Conservation (phyloP, 179 eudicot genomes). For the Silene noctiflora region DNA sequence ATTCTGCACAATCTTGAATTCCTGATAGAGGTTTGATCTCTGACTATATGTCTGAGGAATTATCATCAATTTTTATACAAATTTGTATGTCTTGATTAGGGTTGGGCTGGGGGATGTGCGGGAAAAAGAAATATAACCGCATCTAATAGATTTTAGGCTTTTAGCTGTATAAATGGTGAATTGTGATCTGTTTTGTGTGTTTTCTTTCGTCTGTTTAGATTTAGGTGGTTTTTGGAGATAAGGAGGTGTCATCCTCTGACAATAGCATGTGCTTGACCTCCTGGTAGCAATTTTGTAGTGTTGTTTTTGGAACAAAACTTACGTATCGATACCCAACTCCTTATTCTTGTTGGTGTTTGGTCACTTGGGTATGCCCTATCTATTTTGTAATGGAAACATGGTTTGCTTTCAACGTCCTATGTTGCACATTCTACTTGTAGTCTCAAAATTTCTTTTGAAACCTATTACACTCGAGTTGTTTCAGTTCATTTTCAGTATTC, state of each 20-base stretch:
- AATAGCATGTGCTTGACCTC: background rate
- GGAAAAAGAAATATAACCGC: background rate
- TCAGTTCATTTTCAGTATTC: conserved; percentile 4
- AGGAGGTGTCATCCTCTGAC: conserved; percentile 12
- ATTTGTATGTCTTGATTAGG: background rate
- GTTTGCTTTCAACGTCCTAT: background rate
- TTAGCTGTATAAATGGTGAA: conserved; percentile 17
- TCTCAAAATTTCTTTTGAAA: background rate
- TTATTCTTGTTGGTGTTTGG: background rate
- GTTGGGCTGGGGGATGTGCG: background rate
- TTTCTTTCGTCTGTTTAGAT: background rate
- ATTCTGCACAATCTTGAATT: too few relatives aligned
- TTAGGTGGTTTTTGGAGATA: background rate
- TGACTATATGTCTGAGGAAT: conserved; percentile 12
- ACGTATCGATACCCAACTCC: background rate
- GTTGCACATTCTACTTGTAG: background rate
- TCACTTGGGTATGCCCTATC: background rate
- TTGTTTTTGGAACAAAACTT: conserved; percentile 13
- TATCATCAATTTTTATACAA: too few relatives aligned
- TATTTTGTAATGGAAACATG: conserved; percentile 5
- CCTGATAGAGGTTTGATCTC: conserved; percentile 21
- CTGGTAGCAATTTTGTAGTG: conserved; percentile 8
- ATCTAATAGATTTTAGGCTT: background rate
- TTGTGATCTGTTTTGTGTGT: conserved; percentile 1
- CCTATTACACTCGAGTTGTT: background rate